Conservation (phyloP, 2,329 filamentous ascomycete species). For the Neodidymelliopsis sp. region DNA sequence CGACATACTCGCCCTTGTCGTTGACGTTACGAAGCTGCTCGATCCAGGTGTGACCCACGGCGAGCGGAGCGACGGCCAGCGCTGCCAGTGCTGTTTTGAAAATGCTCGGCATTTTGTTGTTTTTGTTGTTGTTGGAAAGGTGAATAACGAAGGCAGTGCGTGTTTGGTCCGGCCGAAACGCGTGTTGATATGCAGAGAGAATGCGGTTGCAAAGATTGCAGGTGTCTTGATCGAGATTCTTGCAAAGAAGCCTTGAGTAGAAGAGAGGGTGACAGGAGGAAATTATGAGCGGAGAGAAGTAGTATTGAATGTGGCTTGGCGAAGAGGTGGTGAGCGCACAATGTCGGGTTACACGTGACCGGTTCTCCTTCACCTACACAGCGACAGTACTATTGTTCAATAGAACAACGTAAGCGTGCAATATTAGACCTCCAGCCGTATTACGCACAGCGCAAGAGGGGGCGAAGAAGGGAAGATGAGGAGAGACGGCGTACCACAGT, state of each 20-base stretch:
- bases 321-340: constrained; percentile 25
- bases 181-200: constrained; percentile 8
- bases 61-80: constrained; percentile 29
- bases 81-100: constrained; percentile 23
- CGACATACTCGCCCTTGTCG: constrained; percentile 75
- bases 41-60: constrained; percentile 75
- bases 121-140: constrained; percentile 10
- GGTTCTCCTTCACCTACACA: constrained; percentile 34
- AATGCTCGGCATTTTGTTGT: constrained; percentile 30
- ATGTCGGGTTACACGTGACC: constrained; percentile 27
- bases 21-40: constrained; percentile 77
- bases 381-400: constrained; percentile 41
- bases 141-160: constrained; percentile 4
- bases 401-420: constrained; percentile 25
- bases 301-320: constrained; percentile 24
- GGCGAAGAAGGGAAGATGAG: constrained; percentile 24
- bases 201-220: constrained; percentile 6
- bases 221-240: constrained; percentile 2
- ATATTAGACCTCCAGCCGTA: constrained; percentile 24
- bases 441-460: constrained; percentile 23
- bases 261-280: constrained; percentile 7
- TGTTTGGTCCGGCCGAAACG: constrained; percentile 19
- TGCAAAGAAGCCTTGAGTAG: constrained; percentile 5
- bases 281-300: constrained; percentile 15
- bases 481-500: constrained; percentile 26